Base-by-base conservation (phyloP, 176 grass and related monocot genomes). In the Bromus sterilis region DNA sequence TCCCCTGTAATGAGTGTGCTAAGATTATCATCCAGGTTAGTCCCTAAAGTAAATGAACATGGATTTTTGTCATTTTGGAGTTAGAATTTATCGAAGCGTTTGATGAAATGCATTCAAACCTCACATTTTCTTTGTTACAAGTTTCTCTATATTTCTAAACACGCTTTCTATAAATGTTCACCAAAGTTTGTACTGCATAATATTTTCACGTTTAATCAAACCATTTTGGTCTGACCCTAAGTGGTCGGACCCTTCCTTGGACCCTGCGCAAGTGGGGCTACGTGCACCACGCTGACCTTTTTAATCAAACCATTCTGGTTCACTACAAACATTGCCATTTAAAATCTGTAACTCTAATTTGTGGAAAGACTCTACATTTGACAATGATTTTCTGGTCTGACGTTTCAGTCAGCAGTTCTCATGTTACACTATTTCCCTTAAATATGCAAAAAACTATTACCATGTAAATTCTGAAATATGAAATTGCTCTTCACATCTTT, bases 21-120 rank as follows among this genome's bases (percentile, higher is more conserved):
- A 98, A 98, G 89, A 91, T 98, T 86, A 95, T 98, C 74, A 95
- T 98, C 73, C 96, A 95, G 96, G 96, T 98, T 39, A 61, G 83
- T 75, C 18, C 26, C 66, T 80, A 56, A 43, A 23, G 16, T 61
- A 41, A 33, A 34, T 83, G 31, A 66, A 58, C 13, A 59, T 82
- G 53, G 0, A 3, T 23, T 79, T 83, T 81, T 13, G 5, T 14
- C 44, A 74, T 51, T 18, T 80, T 80, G 29, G 20, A 40, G 10
- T 16, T 55, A 64, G 49, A 53, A 23, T 56, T 76, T 3, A 42
- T 13, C 40, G 15, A 51, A 56, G 6, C 48, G 0, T 43, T 43
- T 46, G 12, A 57, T 41, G 25, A 61, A 61, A 44, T 48, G 39
- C 7, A 24, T 74, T 60, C 28, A 61, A 74, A 35, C 28, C 13